Percentiles rank a stretch among this genome's conserved stretches.
phyloP scores from a whole-genome alignment of 169 alveolate species.

The Plasmodium malariae region DNA sequence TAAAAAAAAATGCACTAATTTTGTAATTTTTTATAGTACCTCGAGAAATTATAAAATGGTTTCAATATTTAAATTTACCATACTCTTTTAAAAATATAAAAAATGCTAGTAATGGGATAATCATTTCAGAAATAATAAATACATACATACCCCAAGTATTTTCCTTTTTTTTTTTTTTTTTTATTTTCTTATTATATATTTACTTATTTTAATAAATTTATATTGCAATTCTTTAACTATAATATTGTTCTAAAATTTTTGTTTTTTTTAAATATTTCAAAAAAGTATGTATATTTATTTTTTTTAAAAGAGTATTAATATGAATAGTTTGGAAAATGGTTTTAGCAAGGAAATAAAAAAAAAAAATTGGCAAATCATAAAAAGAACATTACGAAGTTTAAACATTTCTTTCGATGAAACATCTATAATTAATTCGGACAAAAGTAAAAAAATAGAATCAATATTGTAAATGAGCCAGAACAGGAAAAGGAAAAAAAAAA shows the following conservation, averaged over 20 bases:
- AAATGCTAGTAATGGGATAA: conserved; percentile 74
- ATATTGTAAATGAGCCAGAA: not conserved
- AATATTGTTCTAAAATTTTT: not conserved
- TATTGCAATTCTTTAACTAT: not conserved
- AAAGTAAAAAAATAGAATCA: conserved; percentile 19
- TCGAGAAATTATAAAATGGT: conserved; percentile 73
- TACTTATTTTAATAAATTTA: conserved; percentile 2
- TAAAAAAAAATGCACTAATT: not conserved
- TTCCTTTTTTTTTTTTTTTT: not conserved
- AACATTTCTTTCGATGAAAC: conserved; percentile 56
- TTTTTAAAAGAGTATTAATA: conserved; percentile 43
- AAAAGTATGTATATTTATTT: not conserved
- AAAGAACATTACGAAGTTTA: conserved; percentile 34
- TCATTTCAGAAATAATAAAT: conserved; percentile 63
- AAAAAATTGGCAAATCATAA: conserved; percentile 74
- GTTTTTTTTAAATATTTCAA: not conserved
- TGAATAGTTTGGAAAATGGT: conserved; percentile 75
- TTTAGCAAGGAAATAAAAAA: conserved; percentile 75
- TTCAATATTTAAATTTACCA: conserved; percentile 55
- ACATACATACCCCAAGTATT: conserved; percentile 64
- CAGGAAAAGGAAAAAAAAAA: conserved; percentile 13
- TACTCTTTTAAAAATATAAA: conserved; percentile 64
- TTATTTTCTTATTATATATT: conserved; percentile 1
- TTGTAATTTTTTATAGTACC: conserved; percentile 35
- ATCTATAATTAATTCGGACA: conserved; percentile 67